Base-by-base conservation (phyloP, 371 early-diverging fungal genomes). In the Thermomucor indicae-seudaticae region DNA sequence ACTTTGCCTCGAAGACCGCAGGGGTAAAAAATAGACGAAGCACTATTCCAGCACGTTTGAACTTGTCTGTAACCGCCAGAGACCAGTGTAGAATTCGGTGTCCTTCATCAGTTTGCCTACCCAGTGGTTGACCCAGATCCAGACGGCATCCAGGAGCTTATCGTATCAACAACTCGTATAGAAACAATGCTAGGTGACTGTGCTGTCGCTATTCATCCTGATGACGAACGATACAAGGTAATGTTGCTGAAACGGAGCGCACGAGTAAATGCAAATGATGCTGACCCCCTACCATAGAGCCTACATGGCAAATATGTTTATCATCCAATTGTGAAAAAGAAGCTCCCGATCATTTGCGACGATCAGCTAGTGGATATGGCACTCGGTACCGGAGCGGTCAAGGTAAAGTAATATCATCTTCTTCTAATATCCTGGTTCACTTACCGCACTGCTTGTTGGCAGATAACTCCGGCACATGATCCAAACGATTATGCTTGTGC, bases 151-250 rank as follows among this genome's bases (percentile, higher is more conserved):
- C 54, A 64, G 48, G 75, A 85, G 32, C 66, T 98, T 29, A 81
- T 86, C 24, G 95, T 99, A 11, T 93, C 92, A 6, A 99, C 99
- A 11, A 99, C 99, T 2, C 90, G 99, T 58, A 88, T 98, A 35
- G 99, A 99, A 60, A 99, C 99, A 4, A 97, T 99, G 88, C 80
- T 98, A 11, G 99, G 99, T 42, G 99, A 99, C 73, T 91, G 89
- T 30, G 99, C 98, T 4, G 79, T 99, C 23, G 98, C 97, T 40
- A 86, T 97, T 34, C 90, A 98, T 66, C 97, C 97, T 6, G 65
- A 82, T 0, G 99, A 99, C 68, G 50, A 56, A 19, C 78, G 98
- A 55, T 97, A 96, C 67, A 81, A 69, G 75, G 70, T 70, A 58
- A n/a, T n/a, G n/a, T n/a, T n/a, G n/a, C n/a, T n/a, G n/a, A n/a